Evolutionary conservation across 2,329 filamentous ascomycete genomes (phyloP).

Genomic region (Xylariaceae sp.): DNA sequence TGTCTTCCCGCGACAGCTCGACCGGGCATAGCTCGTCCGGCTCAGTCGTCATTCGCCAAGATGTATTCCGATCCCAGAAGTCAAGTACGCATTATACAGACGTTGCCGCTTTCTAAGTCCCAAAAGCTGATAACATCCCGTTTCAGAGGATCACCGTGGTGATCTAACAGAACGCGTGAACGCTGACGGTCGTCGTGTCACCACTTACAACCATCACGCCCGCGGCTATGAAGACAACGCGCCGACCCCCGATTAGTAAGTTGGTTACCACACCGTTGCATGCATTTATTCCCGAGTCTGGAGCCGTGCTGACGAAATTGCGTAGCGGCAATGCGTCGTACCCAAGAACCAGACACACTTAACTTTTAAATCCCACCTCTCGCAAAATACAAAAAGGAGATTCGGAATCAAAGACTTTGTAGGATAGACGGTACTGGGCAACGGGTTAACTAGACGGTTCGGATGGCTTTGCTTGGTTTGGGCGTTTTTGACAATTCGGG

Average conservation of each 20-base stretch:
- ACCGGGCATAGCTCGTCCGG: neutral
- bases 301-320: neutral
- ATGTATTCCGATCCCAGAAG: conserved; percentile 6
- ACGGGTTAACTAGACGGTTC: too few species aligned
- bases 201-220: conserved; percentile 11
- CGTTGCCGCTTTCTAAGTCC: neutral
- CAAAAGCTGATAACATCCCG: neutral
- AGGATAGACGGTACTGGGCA: too few species aligned
- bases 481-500: too few species aligned
- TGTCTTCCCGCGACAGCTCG: conserved; percentile 11
- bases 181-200: neutral
- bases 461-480: too few species aligned
- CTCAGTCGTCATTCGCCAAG: neutral
- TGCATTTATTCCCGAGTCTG: neutral
- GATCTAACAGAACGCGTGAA: neutral
- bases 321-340: neutral
- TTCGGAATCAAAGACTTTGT: too few species aligned
- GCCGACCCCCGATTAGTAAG: conserved; percentile 17
- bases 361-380: too few species aligned
- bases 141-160: conserved; percentile 10
- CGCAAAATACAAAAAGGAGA: too few species aligned
- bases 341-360: too few species aligned
- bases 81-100: conserved; percentile 5
- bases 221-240: conserved; percentile 6
- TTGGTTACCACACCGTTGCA: neutral